These are phyloP conservation scores for Haplographium delicatum DNA, from an alignment of 495 filamentous ascomycete genomes.

Conservation along the genomic window DNA sequence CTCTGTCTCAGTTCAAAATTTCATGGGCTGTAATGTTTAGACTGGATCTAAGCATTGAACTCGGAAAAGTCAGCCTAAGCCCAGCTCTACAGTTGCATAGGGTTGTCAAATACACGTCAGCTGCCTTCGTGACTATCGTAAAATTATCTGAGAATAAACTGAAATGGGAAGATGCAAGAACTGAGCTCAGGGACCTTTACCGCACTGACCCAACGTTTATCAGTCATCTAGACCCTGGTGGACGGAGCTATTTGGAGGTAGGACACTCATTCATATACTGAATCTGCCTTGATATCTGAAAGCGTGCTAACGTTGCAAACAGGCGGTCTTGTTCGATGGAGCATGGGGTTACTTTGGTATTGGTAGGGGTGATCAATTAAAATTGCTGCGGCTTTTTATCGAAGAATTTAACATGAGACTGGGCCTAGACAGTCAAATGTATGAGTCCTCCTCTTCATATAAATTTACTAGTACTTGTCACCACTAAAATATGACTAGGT, in stretches of 20 bases:
- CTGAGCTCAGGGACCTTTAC: neutral
- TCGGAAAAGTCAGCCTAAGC: neutral
- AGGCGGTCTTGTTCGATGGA: too few species aligned
- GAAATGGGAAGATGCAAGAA: constrained; percentile 1
- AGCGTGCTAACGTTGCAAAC: too few species aligned
- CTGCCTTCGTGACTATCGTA: neutral
- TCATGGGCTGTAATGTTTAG: neutral
- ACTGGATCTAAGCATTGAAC: neutral
- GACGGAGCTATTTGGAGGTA: neutral
- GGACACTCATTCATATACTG: too few species aligned
- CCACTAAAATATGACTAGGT: neutral
- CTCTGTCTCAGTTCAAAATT: neutral
- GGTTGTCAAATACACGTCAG: neutral
- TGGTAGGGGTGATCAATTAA: neutral
- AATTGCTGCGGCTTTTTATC: neutral
- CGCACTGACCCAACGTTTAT: neutral
- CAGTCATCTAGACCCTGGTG: constrained; percentile 1
- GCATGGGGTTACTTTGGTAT: too few species aligned
- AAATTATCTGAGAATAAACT: neutral
- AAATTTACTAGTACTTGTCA: neutral
- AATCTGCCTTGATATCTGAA: too few species aligned
- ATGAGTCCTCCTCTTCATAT: neutral
- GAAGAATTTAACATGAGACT: neutral
- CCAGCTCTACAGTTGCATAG: neutral
- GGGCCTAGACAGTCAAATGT: neutral